phyloP scores from a whole-genome alignment of 352 stramenopile genomes.

The Pythium vanterpoolii region DNA sequence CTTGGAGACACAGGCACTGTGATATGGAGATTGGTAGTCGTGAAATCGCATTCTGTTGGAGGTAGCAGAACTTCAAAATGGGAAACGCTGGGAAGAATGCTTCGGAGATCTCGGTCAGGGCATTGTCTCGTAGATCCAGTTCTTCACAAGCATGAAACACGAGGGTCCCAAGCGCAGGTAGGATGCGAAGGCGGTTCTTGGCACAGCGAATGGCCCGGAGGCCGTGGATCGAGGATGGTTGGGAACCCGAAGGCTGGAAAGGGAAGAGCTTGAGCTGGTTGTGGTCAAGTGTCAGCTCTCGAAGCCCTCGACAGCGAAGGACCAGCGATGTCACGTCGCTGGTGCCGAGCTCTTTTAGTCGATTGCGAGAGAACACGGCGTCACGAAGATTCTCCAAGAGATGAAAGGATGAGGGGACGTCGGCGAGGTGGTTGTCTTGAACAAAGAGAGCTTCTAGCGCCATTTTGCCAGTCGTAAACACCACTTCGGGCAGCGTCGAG shows the following conservation, averaged over 20 bases:
- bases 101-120: constrained; percentile 35
- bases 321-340: constrained; percentile 10
- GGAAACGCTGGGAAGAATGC: constrained; percentile 40
- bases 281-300: constrained; percentile 31
- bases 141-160: constrained; percentile 30
- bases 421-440: constrained; percentile 42
- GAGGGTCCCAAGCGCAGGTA: constrained; percentile 21
- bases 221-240: not conserved
- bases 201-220: constrained; percentile 20
- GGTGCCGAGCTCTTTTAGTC: constrained; percentile 13
- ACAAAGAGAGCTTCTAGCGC: constrained; percentile 31
- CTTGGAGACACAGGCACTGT: constrained; percentile 29
- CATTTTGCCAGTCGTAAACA: constrained; percentile 23
- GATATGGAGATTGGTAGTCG: constrained; percentile 32
- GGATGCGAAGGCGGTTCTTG: constrained; percentile 15
- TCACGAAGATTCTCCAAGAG: constrained; percentile 22
- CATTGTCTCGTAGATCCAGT: constrained; percentile 49
- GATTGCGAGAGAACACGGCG: constrained; percentile 40
- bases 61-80: constrained; percentile 29
- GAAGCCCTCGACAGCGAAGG: constrained; percentile 6
- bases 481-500: constrained; percentile 32
- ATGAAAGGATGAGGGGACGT: constrained; percentile 26
- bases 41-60: constrained; percentile 43
- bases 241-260: not conserved
- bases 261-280: constrained; percentile 39